Evolutionary conservation across 345 rosid species (phyloP).

Genomic region (Hypericum perforatum): DNA sequence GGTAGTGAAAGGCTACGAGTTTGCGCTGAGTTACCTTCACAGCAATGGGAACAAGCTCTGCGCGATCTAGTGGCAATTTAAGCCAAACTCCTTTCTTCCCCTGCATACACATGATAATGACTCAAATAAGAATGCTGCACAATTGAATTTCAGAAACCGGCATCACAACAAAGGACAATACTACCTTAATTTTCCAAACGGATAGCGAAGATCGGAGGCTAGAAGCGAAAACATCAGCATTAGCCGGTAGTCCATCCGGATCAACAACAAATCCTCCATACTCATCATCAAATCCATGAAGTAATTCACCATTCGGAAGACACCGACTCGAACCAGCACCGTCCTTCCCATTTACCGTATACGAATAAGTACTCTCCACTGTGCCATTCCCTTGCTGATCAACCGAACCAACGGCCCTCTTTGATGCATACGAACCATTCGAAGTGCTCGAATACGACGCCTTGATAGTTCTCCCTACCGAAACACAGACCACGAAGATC

Average conservation of each 20-base stretch:
- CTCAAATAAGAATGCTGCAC: too few relatives aligned
- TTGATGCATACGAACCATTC: slow-evolving; percentile 21
- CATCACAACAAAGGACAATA: too few relatives aligned
- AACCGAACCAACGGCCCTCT: slow-evolving; percentile 25
- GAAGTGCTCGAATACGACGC: slow-evolving; percentile 32
- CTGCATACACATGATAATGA: too few relatives aligned
- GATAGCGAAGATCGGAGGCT: slow-evolving; percentile 45
- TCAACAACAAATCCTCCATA: slow-evolving; percentile 82
- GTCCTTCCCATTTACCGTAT: slow-evolving; percentile 29
- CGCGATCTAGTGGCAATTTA: slow-evolving; percentile 51
- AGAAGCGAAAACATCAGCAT: slow-evolving; percentile 36
- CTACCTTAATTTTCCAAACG: slow-evolving; percentile 63
- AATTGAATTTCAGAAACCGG: too few relatives aligned
- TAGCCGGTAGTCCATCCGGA: slow-evolving; percentile 45
- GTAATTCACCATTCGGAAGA: slow-evolving; percentile 30
- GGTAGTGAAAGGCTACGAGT: too few relatives aligned
- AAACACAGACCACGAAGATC: background rate
- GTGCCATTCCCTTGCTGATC: slow-evolving; percentile 21
- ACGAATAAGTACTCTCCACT: slow-evolving; percentile 20
- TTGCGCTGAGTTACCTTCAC: slow-evolving; percentile 75
- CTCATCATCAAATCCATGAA: slow-evolving; percentile 56
- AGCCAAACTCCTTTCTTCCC: slow-evolving; percentile 82
- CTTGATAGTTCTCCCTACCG: slow-evolving; percentile 25
- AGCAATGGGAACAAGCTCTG: slow-evolving; percentile 79
- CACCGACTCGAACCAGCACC: slow-evolving; percentile 24